Base-by-base conservation (phyloP, 208 protist species). In the Trypanosoma rangeli region DNA sequence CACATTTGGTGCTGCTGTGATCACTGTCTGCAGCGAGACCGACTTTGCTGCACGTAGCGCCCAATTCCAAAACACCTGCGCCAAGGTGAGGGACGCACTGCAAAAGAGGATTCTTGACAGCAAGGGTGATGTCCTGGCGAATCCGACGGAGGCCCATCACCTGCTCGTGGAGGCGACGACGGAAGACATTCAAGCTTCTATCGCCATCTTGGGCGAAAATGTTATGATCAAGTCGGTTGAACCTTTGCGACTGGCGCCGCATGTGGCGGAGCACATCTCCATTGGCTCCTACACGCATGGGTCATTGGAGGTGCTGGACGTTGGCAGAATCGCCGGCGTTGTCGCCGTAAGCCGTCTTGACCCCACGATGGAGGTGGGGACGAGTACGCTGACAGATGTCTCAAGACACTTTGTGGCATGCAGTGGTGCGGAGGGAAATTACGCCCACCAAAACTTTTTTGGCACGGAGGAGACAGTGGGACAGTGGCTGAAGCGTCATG, bases 31-130 rank as follows among this genome's bases (percentile, higher is more conserved):
- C 77, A 88, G 80, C 67, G 91, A 97, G 56, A 97, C 94, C 1
- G 94, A 97, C 72, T 97, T 97, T 61, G 94, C 91, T 16, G 86
- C 89, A 24, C 86, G 90, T 61, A 94, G 87, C 70, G 68, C 76
- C 61, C 81, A 93, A 60, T 96, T 96, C 60, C 84, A 88, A 69
- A 68, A 65, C 46, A 57, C 70, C 24, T 92, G 86, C 70, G 39
- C 70, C 16, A 66, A 56, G 26, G 83, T 85, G 24, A 74, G 78
- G 62, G 65, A 67, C 12, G 56, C 64, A 24, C 55, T 92, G 49
- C 62, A 64, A 15, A 50, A 13, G 1, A 48, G 87, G 52, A 78
- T 96, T n/a, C 70, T 86, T 26, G 66, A 74, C 35, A 86, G 66
- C 39, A 60, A 78, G 33, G 91, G 88, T 1, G 56, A n/a, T 10